Evolutionary conservation across 495 filamentous ascomycete species (phyloP).

Genomic region (Oidiodendron maius): DNA sequence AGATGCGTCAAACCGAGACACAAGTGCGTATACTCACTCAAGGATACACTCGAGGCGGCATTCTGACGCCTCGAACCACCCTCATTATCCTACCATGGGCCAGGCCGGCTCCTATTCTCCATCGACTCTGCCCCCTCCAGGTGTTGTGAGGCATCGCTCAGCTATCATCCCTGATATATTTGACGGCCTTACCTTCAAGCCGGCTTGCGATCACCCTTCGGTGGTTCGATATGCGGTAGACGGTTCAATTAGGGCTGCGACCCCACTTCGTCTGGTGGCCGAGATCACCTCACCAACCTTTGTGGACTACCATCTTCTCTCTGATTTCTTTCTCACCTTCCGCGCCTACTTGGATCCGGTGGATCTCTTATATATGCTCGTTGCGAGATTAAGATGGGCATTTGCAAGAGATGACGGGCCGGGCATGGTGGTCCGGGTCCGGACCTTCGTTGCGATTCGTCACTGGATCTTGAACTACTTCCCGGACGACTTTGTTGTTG

Average conservation of each 20-base stretch:
- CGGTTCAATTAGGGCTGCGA: constrained; percentile 80
- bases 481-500: constrained; percentile 87
- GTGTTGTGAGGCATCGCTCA: constrained; percentile 10
- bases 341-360: constrained; percentile 72
- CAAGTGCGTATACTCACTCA: constrained; percentile 25
- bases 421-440: constrained; percentile 85
- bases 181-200: constrained; percentile 67
- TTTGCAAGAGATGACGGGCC: constrained; percentile 73
- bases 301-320: constrained; percentile 94
- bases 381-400: constrained; percentile 85
- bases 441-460: constrained; percentile 91
- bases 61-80: constrained; percentile 33
- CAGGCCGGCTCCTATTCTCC: constrained; percentile 6
- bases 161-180: constrained; percentile 60
- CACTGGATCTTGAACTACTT: constrained; percentile 99
- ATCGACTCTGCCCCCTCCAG: constrained; percentile 2
- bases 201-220: constrained; percentile 64
- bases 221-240: constrained; percentile 79
- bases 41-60: constrained; percentile 31
- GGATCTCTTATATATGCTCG: constrained; percentile 74
- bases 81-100: constrained; percentile 16
- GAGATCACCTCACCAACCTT: constrained; percentile 95
- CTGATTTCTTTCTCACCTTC: constrained; percentile 97
- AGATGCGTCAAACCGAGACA: constrained; percentile 10
- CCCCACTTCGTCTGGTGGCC: constrained; percentile 86